phyloP scores from a whole-genome alignment of 345 rosid species.

The Trapa bicornis region DNA sequence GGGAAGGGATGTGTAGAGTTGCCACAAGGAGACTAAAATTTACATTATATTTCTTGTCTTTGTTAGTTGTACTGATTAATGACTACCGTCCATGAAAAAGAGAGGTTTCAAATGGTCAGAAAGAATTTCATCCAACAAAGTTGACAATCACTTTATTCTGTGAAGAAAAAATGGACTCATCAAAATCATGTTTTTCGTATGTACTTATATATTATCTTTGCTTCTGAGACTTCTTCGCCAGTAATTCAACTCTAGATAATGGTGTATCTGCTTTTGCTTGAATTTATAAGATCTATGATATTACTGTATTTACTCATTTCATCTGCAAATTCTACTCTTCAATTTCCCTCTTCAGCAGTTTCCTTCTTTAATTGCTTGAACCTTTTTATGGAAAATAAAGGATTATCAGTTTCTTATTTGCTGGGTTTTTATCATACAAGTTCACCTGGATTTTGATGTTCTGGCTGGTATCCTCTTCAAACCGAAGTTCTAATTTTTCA shows the following conservation, averaged over 20 bases:
- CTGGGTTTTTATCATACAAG: not conserved
- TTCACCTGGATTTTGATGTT: not conserved
- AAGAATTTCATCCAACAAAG: too few species aligned
- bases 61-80: not conserved
- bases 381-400: not conserved
- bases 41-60: not conserved
- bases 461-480: not conserved
- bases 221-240: not conserved
- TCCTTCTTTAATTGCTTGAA: not conserved
- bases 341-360: too few species aligned
- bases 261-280: not conserved
- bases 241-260: not conserved
- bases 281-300: not conserved
- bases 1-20: not conserved
- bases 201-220: not conserved
- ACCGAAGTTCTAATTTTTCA: not conserved
- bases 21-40: not conserved
- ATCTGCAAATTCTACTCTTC: not conserved
- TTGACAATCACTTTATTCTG: too few species aligned
- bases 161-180: not conserved
- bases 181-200: not conserved
- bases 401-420: not conserved
- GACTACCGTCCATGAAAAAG: not conserved
- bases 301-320: not conserved
- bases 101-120: too few species aligned